Conservation (phyloP, 352 stramenopile genomes). For the Phytopythium chamaehyphon region DNA sequence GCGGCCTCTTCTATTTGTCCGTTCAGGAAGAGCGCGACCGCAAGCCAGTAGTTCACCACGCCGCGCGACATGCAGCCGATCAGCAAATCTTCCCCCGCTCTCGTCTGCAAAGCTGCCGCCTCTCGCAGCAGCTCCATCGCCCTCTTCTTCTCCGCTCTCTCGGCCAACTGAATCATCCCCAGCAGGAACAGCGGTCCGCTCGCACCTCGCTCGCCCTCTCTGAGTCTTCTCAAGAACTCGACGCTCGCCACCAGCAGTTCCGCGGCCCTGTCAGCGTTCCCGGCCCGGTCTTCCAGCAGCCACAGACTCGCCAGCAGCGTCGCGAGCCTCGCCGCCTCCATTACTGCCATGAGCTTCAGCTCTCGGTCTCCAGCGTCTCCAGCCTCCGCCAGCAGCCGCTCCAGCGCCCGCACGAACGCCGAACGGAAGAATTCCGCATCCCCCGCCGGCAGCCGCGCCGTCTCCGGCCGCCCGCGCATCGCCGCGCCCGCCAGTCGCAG, state of each 20-base stretch:
- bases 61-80: slow-evolving; percentile 1
- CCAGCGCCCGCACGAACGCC: slow-evolving; percentile 17
- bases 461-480: background rate
- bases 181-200: slow-evolving; percentile 41
- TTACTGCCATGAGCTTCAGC: slow-evolving; percentile 1
- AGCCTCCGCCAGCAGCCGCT: slow-evolving; percentile 1
- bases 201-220: slow-evolving; percentile 3
- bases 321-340: slow-evolving; percentile 16
- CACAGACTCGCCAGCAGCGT: slow-evolving; percentile 29
- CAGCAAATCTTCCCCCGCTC: background rate
- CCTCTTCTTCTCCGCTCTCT: slow-evolving; percentile 16
- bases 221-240: slow-evolving; percentile 10
- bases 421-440: slow-evolving; percentile 14
- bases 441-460: background rate
- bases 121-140: slow-evolving; percentile 27
- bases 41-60: slow-evolving; percentile 54
- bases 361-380: background rate
- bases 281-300: slow-evolving; percentile 21
- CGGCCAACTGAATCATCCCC: slow-evolving; percentile 28
- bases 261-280: slow-evolving; percentile 10
- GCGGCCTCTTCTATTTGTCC: slow-evolving; percentile 11
- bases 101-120: slow-evolving; percentile 7
- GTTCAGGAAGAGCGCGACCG: slow-evolving; percentile 36
- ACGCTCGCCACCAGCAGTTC: slow-evolving; percentile 22
- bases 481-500: background rate